Evolutionary conservation across 768 basidiomycete genomes (phyloP), one percentile per base, ranked within the genome.

Genomic region (Phlegmacium glaucopus): DNA sequence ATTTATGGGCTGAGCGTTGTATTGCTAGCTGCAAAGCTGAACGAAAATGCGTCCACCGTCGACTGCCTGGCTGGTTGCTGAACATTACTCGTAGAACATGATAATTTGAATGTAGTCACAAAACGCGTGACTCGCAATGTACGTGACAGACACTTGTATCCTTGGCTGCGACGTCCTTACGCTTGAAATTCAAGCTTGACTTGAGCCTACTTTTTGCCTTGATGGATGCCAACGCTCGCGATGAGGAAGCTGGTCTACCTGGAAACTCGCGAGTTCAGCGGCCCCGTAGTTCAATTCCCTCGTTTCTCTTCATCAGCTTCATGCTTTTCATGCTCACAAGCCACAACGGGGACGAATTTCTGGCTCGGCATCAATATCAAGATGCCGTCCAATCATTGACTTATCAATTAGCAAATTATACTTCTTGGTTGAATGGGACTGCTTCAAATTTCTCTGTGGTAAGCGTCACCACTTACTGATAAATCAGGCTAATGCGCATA

Each of bases 311-410:
- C 69, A 71, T 90, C 45, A 77, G 74, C 54, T 78, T 91, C 48
- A 73, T 90, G 60, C 70, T 91, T 22, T 90, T 86, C 66, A 75
- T 91, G 79, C 78, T 91, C 63, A 87, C 84, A 39, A 89, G 82
- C 55, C 82, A 85, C 50, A 83, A 76, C 50, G 76, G 78, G 6
- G 87, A 88, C 56, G 85, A 87, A 58, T 79, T 78, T 49, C 66
- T 82, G 4, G 75, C 78, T 12, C 71, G 80, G 48, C 79, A 77
- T 55, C 80, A 82, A 47, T 87, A 85, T 61, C 74, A 85, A 59
- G 79, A 88, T 51, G 70, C 80, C n/a, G 59, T 91, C 4, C 67
- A 72, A 26, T 72, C 72, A 6, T 62, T 90, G 49, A 72, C 72
- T 27, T 71, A 78, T 57, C 80, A 87, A 51, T 63, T 83, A 10